Conservation (phyloP, 768 basidiomycete genomes). For the Termitomyces sp. region DNA sequence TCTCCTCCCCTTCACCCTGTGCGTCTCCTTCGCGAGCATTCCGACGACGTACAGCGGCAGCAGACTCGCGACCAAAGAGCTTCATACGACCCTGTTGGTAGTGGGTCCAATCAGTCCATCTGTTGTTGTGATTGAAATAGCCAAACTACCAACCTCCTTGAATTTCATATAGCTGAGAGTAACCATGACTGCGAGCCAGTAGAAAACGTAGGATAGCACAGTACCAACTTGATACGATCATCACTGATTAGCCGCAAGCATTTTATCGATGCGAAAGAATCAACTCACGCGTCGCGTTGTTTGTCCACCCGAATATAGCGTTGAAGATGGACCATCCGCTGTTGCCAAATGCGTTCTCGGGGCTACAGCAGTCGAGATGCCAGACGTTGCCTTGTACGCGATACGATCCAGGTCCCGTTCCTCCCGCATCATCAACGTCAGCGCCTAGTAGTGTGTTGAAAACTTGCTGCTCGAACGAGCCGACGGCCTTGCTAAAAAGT, state of each 20-base stretch:
- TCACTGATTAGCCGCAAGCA: neutral
- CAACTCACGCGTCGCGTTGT: conserved; percentile 62
- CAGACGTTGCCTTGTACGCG: conserved; percentile 79
- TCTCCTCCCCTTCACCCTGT: neutral
- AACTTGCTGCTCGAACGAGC: conserved; percentile 62
- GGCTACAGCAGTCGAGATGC: conserved; percentile 80
- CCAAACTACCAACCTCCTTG: conserved; percentile 35
- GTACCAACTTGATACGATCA: conserved; percentile 48
- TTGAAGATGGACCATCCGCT: conserved; percentile 80
- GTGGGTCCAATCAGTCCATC: neutral
- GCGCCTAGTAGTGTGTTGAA: conserved; percentile 68
- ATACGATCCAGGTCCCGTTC: conserved; percentile 82
- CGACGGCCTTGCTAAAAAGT: conserved; percentile 77
- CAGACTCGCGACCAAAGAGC: conserved; percentile 52
- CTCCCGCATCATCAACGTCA: conserved; percentile 61
- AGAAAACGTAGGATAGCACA: conserved; percentile 84
- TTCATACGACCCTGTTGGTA: conserved; percentile 53
- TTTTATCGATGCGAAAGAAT: neutral
- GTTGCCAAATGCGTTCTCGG: conserved; percentile 43
- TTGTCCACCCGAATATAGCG: conserved; percentile 86
- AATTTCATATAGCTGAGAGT: conserved; percentile 66
- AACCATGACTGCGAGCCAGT: conserved; percentile 82
- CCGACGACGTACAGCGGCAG: conserved; percentile 33
- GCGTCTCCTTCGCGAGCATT: conserved; percentile 13
- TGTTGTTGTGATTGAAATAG: neutral